phyloP scores from a whole-genome alignment of 164 flowering plant species.

The Hamamelis virginiana region DNA sequence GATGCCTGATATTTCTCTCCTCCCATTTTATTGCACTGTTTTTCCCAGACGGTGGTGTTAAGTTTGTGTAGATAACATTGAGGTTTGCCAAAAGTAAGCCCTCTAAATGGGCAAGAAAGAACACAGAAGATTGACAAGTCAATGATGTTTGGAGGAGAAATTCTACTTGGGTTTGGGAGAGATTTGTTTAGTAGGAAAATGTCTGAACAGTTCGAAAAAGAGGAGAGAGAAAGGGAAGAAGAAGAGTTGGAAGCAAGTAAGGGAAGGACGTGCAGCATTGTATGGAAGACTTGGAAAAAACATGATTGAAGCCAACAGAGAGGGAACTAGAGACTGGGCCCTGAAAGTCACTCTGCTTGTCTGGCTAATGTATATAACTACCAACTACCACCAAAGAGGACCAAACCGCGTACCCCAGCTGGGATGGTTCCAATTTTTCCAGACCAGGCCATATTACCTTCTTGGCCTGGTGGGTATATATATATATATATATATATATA shows the following conservation, averaged over 20 bases:
- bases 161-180: neutral
- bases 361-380: neutral
- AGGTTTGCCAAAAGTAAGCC: neutral
- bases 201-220: neutral
- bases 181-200: constrained; percentile 9
- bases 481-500: no score
- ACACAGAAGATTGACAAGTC: neutral
- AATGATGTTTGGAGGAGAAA: neutral
- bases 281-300: neutral
- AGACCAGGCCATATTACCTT: no score
- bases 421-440: no score
- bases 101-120: no score
- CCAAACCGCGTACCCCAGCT: no score
- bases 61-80: neutral
- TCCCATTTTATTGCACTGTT: constrained; percentile 18
- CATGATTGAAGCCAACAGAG: neutral
- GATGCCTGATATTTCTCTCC: constrained; percentile 26
- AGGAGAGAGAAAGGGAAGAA: constrained; percentile 6
- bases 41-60: neutral
- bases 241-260: constrained; percentile 26
- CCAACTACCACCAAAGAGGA: no score
- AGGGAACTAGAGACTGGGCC: constrained; percentile 10
- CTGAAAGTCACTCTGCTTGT: neutral
- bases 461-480: no score
- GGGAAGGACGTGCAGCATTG: constrained; percentile 23